phyloP scores from a whole-genome alignment of 495 filamentous ascomycete genomes.

The Talaromyces liani region DNA sequence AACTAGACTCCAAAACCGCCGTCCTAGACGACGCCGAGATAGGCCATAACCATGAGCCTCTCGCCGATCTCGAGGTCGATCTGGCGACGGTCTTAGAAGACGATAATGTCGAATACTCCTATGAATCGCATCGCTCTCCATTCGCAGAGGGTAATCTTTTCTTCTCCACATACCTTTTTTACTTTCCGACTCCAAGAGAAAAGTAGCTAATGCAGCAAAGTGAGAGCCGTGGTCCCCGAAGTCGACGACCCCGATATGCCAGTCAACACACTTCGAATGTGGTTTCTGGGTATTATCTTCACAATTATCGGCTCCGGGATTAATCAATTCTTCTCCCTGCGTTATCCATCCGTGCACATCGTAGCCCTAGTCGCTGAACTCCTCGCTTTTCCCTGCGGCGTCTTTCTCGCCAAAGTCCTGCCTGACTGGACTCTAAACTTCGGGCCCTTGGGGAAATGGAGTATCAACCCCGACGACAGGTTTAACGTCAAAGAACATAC shows the following conservation, averaged over 20 bases:
- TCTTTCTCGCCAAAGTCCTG: slow-evolving; percentile 30
- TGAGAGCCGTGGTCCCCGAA: slow-evolving; percentile 27
- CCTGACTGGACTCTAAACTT: slow-evolving; percentile 38
- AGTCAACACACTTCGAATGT: slow-evolving; percentile 65
- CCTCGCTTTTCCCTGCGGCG: slow-evolving; percentile 55
- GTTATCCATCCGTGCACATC: slow-evolving; percentile 66
- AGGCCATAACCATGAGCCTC: slow-evolving; percentile 21
- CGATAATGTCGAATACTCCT: slow-evolving; percentile 25
- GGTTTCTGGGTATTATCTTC: slow-evolving; percentile 69
- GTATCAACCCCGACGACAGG: slow-evolving; percentile 49
- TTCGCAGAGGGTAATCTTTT: slow-evolving; percentile 26
- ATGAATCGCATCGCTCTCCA: slow-evolving; percentile 29
- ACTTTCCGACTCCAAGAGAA: neutral
- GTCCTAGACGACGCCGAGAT: slow-evolving; percentile 16
- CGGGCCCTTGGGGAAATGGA: slow-evolving; percentile 37
- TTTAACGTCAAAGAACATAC: slow-evolving; percentile 84
- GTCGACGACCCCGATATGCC: slow-evolving; percentile 35
- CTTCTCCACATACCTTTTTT: neutral
- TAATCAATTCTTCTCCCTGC: slow-evolving; percentile 68
- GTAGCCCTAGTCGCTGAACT: slow-evolving; percentile 56
- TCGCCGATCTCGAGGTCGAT: slow-evolving; percentile 25
- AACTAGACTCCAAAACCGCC: slow-evolving; percentile 3
- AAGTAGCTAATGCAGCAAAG: slow-evolving; percentile 7
- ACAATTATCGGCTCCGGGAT: slow-evolving; percentile 74
- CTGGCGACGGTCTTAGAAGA: slow-evolving; percentile 14